These are phyloP conservation scores for Dryas integrifolia DNA, from an alignment of 331 rosid genomes.

Conservation along the genomic window DNA sequence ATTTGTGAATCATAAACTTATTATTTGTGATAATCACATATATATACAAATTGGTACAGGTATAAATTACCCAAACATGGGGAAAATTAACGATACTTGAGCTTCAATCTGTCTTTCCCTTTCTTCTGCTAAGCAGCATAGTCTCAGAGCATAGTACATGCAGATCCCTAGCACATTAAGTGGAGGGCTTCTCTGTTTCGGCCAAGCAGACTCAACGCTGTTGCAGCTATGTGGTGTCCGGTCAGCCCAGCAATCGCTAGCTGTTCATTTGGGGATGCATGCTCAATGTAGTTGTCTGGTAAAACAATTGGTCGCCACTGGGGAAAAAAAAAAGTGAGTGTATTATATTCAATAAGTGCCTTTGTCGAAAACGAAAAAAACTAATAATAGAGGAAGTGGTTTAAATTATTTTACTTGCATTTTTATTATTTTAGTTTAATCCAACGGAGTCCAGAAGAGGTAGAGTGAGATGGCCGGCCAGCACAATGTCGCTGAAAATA, in stretches of 20 bases:
- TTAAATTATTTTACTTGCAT: no score
- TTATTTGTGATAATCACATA: no score
- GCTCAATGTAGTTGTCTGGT: conserved; percentile 85
- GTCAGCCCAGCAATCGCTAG: conserved; percentile 75
- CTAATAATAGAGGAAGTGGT: no score
- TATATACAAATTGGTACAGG: conserved; percentile 17
- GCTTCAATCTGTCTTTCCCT: conserved; percentile 1
- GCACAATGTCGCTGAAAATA: conserved; percentile 5
- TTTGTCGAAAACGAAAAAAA: no score
- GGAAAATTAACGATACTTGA: neutral
- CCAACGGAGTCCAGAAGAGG: neutral
- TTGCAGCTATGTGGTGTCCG: conserved; percentile 88
- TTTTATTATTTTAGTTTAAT: no score
- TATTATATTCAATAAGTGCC: neutral
- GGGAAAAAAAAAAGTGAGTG: neutral
- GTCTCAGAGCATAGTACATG: neutral
- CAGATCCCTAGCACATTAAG: conserved; percentile 47
- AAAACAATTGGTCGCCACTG: conserved; percentile 93
- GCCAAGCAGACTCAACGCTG: conserved; percentile 79
- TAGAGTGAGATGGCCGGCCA: neutral
- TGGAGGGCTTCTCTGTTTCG: conserved; percentile 87
- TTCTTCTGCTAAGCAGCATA: neutral
- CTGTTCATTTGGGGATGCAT: conserved; percentile 76
- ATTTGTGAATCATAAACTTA: no score
- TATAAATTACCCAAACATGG: neutral